Conservation (phyloP, 2,329 filamentous ascomycete species). For the Hypomyces rosellus region DNA sequence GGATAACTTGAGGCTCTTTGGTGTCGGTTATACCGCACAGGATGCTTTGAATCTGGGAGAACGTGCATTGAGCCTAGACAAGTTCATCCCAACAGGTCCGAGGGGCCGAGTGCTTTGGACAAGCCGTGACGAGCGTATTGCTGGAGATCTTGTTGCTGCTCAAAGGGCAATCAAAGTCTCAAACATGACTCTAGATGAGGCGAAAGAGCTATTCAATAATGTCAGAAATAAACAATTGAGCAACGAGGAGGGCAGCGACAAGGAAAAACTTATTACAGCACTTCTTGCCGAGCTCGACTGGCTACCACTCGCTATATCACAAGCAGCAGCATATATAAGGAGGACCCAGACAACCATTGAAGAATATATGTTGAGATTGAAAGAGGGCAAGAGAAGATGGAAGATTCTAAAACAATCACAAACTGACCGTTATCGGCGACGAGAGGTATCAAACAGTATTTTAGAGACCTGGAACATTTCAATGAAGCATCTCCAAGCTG, state of each 20-base stretch:
- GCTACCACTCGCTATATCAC: slow-evolving; percentile 26
- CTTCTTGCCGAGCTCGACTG: slow-evolving; percentile 20
- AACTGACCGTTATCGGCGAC: slow-evolving; percentile 23
- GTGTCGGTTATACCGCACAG: slow-evolving; percentile 7
- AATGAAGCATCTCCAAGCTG: slow-evolving; percentile 22
- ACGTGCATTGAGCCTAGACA: slow-evolving; percentile 3
- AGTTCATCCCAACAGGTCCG: slow-evolving; percentile 20
- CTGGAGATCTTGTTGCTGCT: slow-evolving; percentile 18
- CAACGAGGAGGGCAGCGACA: slow-evolving; percentile 13
- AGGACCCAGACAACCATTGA: slow-evolving; percentile 17
- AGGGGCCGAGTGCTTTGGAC: slow-evolving; percentile 26
- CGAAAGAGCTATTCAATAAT: too few relatives aligned
- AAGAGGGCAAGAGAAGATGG: slow-evolving; percentile 17
- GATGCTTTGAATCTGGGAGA: too few relatives aligned
- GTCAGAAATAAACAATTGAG: too few relatives aligned
- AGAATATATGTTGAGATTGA: slow-evolving; percentile 21
- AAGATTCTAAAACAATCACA: slow-evolving; percentile 15
- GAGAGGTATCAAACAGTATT: slow-evolving; percentile 24
- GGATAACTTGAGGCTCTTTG: slow-evolving; percentile 24
- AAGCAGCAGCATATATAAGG: slow-evolving; percentile 26
- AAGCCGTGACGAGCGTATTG: slow-evolving; percentile 20
- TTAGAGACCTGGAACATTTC: slow-evolving; percentile 29
- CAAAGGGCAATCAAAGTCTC: slow-evolving; percentile 17
- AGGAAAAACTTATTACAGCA: slow-evolving; percentile 3
- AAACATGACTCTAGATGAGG: slow-evolving; percentile 14